These are phyloP conservation scores for Lotus japonicus DNA, from an alignment of 306 rosid genomes.

Conservation along the genomic window DNA sequence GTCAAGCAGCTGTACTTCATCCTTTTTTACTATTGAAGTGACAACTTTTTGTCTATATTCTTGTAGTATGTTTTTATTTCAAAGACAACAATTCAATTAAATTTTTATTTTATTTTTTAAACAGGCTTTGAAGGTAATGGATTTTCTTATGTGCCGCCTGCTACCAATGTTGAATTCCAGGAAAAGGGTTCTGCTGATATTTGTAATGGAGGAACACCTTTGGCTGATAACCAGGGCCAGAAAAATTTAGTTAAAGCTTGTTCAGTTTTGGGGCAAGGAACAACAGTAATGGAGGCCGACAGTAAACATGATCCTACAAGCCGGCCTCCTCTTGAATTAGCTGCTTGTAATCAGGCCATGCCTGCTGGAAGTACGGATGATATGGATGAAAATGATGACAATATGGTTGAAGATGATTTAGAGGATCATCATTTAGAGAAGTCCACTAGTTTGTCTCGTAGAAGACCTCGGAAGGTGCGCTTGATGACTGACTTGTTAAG, in stretches of 20 bases:
- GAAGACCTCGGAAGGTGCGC: conserved; percentile 76
- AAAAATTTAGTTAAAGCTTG: conserved; percentile 24
- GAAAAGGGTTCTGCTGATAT: conserved; percentile 35
- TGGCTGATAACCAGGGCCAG: conserved; percentile 28
- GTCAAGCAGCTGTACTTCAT: conserved; percentile 1
- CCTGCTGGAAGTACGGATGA: conserved; percentile 37
- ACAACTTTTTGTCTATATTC: neutral
- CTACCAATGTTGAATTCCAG: conserved; percentile 31
- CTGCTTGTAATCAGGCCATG: conserved; percentile 33
- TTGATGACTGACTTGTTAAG: conserved; percentile 73
- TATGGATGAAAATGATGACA: conserved; percentile 39
- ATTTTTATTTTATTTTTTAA: conserved; percentile 16
- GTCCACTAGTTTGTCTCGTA: conserved; percentile 48
- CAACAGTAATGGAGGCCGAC: conserved; percentile 20
- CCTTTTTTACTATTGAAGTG: conserved; percentile 1
- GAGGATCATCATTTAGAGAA: conserved; percentile 47
- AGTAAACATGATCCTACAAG: conserved; percentile 27
- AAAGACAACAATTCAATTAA: conserved; percentile 26
- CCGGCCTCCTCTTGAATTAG: conserved; percentile 28
- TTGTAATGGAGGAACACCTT: conserved; percentile 37
- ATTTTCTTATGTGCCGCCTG: conserved; percentile 36
- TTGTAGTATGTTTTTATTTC: conserved; percentile 22
- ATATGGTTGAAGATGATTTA: conserved; percentile 36
- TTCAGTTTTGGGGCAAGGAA: conserved; percentile 14
- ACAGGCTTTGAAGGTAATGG: conserved; percentile 44